Evolutionary conservation across 495 filamentous ascomycete genomes (phyloP).

Genomic region (Chaetomium cochliodes): DNA sequence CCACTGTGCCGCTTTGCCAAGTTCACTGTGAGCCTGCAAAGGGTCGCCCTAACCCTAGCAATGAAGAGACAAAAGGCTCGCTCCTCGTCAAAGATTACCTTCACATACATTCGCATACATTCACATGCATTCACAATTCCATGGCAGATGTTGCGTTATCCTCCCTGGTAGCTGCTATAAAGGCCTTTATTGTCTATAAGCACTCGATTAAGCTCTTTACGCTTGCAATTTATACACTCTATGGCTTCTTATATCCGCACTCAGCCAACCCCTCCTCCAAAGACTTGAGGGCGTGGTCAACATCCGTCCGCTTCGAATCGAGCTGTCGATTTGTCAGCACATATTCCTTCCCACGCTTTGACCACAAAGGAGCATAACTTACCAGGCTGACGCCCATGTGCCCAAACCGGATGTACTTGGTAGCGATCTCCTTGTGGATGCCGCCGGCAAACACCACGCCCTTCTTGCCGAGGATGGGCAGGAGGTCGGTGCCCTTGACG

Average conservation of each 20-base stretch:
- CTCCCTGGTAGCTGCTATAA: too few species aligned
- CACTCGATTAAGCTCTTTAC: background rate
- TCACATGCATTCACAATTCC: background rate
- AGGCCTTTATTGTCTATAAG: background rate
- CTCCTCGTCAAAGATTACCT: too few species aligned
- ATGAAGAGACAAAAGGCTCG: background rate
- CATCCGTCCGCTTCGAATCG: slow-evolving; percentile 63
- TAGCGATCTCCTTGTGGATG: slow-evolving; percentile 74
- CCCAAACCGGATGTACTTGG: slow-evolving; percentile 64
- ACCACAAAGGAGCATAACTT: slow-evolving; percentile 29
- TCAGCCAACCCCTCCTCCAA: slow-evolving; percentile 72
- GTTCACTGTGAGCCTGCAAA: background rate
- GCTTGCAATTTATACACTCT: slow-evolving; percentile 13
- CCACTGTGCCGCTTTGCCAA: slow-evolving; percentile 10
- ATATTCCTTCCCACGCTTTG: background rate
- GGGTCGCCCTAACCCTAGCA: background rate
- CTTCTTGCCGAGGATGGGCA: slow-evolving; percentile 83
- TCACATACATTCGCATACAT: too few species aligned
- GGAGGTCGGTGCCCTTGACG: slow-evolving; percentile 71
- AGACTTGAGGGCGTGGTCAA: slow-evolving; percentile 76
- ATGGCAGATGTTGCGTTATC: background rate
- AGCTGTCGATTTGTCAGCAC: slow-evolving; percentile 40
- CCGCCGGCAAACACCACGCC: slow-evolving; percentile 94
- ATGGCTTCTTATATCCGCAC: slow-evolving; percentile 61
- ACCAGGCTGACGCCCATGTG: slow-evolving; percentile 96